These are phyloP conservation scores for Pichia kudriavzevii DNA, from an alignment of 1,139 yeast species.

Conservation along the genomic window DNA sequence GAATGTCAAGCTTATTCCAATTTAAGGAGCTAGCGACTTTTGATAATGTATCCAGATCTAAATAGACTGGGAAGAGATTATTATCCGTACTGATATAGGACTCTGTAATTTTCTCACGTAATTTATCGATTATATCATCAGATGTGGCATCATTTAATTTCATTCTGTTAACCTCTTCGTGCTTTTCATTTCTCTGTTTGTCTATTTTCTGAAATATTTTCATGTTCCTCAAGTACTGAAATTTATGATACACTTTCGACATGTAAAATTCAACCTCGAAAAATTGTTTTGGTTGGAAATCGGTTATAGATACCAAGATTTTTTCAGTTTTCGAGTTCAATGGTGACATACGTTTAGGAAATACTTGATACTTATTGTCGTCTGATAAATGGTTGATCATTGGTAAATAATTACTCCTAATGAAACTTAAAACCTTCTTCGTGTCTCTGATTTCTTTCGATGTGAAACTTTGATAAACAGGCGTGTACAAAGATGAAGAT, in stretches of 20 bases:
- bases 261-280: slow-evolving; percentile 37
- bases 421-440: slow-evolving; percentile 41
- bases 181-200: slow-evolving; percentile 37
- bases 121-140: slow-evolving; percentile 35
- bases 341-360: slow-evolving; percentile 24
- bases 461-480: slow-evolving; percentile 51
- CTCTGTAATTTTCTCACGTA: slow-evolving; percentile 41
- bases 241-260: slow-evolving; percentile 46
- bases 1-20: slow-evolving; percentile 34
- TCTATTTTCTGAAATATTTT: slow-evolving; percentile 35
- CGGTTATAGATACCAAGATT: slow-evolving; percentile 48
- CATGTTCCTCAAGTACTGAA: slow-evolving; percentile 27
- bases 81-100: slow-evolving; percentile 33
- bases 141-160: slow-evolving; percentile 38
- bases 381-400: slow-evolving; percentile 45
- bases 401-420: slow-evolving; percentile 42
- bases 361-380: slow-evolving; percentile 32
- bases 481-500: slow-evolving; percentile 46
- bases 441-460: slow-evolving; percentile 54
- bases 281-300: slow-evolving; percentile 35
- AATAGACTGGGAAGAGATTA: slow-evolving; percentile 41
- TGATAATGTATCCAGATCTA: slow-evolving; percentile 40
- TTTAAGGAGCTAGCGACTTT: slow-evolving; percentile 32
- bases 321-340: slow-evolving; percentile 30
- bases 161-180: slow-evolving; percentile 35